Base-by-base conservation (phyloP, 306 rosid species). In the Abrus pulchellus region DNA sequence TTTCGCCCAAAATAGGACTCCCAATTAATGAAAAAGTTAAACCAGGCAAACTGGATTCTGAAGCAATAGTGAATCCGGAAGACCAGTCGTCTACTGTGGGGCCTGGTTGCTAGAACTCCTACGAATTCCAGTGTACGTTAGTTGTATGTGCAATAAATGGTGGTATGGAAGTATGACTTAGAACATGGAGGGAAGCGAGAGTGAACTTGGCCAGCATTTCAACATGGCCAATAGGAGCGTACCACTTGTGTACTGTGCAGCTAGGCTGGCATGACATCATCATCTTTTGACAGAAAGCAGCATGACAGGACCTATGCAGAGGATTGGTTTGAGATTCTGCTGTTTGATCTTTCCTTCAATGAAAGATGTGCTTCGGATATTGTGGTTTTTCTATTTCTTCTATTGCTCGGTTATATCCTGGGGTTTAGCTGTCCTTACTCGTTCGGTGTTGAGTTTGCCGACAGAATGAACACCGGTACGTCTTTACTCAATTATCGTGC, bases 1-100 rank as follows among this genome's bases (percentile, higher is more conserved):
- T 92, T 66, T 88, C 94, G 1, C 88, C 97, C 27, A 90, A 87
- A 87, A 79, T 81, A 69, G 87, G 89, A 72, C 94, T 90, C 57
- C 76, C 87, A 45, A 73, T 77, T 6, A 61, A 78, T 67, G 80
- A 83, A 63, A 90, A 85, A n/a, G 69, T 34, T 36, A 92, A 85
- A 77, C 72, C 72, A 5, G 72, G 81, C 52, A 87, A 81, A 81
- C 81, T 36, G 12, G 93, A 92, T 70, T 77, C 75, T 14, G 94
- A 88, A 82, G 84, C 41, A 29, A 89, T 78, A 47, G 66, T 70
- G 76, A 87, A 86, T 82, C 86, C 83, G 0, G 97, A 92, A 41
- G 94, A 92, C 50, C 89, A 78, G 70, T 83, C 88, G 41, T 90
- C 92, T 33, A 79, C 83, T 48, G 86, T 86, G 68, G 93, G 88